Percentiles rank a stretch among this genome's conserved stretches.
phyloP scores from a whole-genome alignment of 495 filamentous ascomycete species.

The Podospora fimiseda region DNA sequence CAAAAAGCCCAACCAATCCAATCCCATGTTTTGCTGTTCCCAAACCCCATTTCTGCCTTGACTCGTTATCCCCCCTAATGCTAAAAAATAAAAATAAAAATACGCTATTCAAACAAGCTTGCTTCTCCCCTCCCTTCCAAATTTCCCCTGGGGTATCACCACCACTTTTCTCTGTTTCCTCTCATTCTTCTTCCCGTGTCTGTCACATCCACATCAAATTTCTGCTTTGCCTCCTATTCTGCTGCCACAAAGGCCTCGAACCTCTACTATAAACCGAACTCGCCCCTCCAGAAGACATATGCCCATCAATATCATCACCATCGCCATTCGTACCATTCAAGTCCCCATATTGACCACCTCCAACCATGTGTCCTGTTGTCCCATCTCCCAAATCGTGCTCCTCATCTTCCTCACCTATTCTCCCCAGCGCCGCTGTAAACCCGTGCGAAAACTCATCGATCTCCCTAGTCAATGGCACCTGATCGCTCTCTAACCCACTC shows the following conservation, averaged over 20 bases:
- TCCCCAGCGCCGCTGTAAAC: slow-evolving; percentile 28
- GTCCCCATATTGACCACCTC: slow-evolving; percentile 16
- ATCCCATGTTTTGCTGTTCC: no score
- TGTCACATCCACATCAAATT: slow-evolving; percentile 44
- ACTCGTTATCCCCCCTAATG: no score
- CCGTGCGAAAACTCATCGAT: slow-evolving; percentile 39
- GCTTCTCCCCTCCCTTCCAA: not conserved
- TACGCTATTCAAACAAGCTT: no score
- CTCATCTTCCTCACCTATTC: slow-evolving; percentile 37
- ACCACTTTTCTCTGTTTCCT: no score
- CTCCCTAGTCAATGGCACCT: slow-evolving; percentile 31
- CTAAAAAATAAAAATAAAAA: no score
- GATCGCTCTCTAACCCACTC: slow-evolving; percentile 18
- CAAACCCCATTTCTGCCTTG: no score
- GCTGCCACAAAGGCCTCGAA: slow-evolving; percentile 40
- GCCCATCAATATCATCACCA: not conserved
- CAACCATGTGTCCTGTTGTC: slow-evolving; percentile 1
- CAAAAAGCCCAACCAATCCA: no score
- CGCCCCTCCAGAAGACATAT: not conserved
- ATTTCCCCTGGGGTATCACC: no score
- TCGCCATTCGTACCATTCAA: not conserved
- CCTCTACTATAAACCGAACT: slow-evolving; percentile 10
- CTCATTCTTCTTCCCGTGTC: not conserved
- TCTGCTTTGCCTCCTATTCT: slow-evolving; percentile 41
- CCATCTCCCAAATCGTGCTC: slow-evolving; percentile 9